Evolutionary conservation across 306 rosid genomes (phyloP).

Genomic region (Dryas drummondii): DNA sequence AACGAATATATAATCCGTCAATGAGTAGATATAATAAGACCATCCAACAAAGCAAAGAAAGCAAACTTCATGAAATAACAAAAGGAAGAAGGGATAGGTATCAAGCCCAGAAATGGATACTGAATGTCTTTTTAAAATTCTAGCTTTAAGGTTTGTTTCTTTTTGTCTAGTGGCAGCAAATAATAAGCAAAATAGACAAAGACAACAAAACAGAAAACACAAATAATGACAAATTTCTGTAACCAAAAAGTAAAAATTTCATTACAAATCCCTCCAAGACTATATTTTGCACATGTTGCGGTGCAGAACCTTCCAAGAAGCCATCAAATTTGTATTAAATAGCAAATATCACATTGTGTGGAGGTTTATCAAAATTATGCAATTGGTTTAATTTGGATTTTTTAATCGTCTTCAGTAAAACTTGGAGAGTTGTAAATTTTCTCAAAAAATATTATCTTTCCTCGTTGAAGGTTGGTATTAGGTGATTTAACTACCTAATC

Average conservation of each 20-base stretch:
- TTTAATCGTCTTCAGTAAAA: not conserved
- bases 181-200: not conserved
- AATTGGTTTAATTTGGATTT: too few relatives aligned
- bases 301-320: not conserved
- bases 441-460: not conserved
- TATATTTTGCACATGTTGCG: not conserved
- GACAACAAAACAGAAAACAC: not conserved
- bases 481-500: too few relatives aligned
- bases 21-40: not conserved
- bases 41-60: not conserved
- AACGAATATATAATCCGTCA: not conserved
- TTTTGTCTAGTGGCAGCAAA: not conserved
- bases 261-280: not conserved
- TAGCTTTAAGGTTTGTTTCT: not conserved
- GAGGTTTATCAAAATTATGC: not conserved
- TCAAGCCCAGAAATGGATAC: not conserved
- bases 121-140: not conserved
- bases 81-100: not conserved
- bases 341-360: not conserved
- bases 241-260: not conserved
- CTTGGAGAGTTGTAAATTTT: not conserved
- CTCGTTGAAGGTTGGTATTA: not conserved
- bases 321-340: too few relatives aligned
- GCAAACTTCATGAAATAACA: not conserved
- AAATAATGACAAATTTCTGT: not conserved